A percentile compares a stretch with the other conserved stretches of the same genome.
phyloP scores from a whole-genome alignment of 306 rosid genomes.

The Trichosanthes truncata region DNA sequence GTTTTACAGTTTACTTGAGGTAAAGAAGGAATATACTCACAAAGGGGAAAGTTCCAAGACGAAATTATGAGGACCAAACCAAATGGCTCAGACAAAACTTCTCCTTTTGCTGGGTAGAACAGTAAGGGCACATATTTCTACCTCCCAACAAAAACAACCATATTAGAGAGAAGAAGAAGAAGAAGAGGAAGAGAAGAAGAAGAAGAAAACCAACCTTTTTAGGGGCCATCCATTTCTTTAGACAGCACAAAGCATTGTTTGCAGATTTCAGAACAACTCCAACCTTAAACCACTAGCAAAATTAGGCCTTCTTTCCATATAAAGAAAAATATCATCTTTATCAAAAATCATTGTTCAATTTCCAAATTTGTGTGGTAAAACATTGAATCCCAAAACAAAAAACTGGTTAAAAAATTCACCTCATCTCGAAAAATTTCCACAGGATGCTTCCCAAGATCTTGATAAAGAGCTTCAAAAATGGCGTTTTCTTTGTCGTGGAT shows the following conservation, averaged over 20 bases:
- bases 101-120: constrained; percentile 64
- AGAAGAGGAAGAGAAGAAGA: background rate
- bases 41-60: constrained; percentile 81
- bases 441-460: constrained; percentile 87
- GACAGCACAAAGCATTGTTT: constrained; percentile 21
- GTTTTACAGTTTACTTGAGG: background rate
- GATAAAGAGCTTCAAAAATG: constrained; percentile 42
- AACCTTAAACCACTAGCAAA: constrained; percentile 26
- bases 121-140: constrained; percentile 46
- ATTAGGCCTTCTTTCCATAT: background rate
- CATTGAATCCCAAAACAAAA: background rate
- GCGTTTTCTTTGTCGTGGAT: constrained; percentile 46
- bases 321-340: background rate
- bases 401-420: constrained; percentile 20
- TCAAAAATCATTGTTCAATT: background rate
- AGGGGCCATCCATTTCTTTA: constrained; percentile 73
- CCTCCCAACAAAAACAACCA: background rate
- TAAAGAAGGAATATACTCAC: constrained; percentile 39
- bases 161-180: background rate
- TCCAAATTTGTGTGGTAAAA: background rate
- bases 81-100: constrained; percentile 64
- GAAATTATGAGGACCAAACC: constrained; percentile 78
- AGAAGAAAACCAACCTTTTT: constrained; percentile 25
- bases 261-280: constrained; percentile 63
- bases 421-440: constrained; percentile 71